phyloP scores from a whole-genome alignment of 1,284 basidiomycete species.

The Apiotrichum sp. region DNA sequence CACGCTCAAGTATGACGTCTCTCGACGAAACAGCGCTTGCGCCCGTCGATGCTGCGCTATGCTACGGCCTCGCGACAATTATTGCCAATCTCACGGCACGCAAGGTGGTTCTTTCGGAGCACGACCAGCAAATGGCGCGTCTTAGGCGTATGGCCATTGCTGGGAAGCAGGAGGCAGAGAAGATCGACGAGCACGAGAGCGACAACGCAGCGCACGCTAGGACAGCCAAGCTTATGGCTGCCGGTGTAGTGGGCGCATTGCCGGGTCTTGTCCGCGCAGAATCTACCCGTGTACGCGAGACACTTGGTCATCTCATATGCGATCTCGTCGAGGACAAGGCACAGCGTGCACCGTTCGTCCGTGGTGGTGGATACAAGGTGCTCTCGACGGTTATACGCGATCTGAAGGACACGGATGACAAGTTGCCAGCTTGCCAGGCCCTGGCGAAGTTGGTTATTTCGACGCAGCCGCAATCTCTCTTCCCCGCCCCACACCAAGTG shows the following conservation, averaged over 20 bases:
- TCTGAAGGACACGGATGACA: slow-evolving; percentile 26
- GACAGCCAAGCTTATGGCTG: slow-evolving; percentile 46
- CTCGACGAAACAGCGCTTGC: slow-evolving; percentile 17
- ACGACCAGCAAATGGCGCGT: slow-evolving; percentile 72
- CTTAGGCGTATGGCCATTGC: slow-evolving; percentile 58
- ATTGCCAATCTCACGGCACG: slow-evolving; percentile 67
- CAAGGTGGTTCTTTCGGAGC: slow-evolving; percentile 63
- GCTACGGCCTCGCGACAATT: slow-evolving; percentile 70
- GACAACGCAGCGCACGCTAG: slow-evolving; percentile 61
- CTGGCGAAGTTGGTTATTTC: slow-evolving; percentile 90
- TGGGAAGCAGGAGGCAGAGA: slow-evolving; percentile 50
- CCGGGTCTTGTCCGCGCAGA: slow-evolving; percentile 52
- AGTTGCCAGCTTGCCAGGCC: slow-evolving; percentile 74
- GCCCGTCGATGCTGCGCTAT: slow-evolving; percentile 48
- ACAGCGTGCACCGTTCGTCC: slow-evolving; percentile 70
- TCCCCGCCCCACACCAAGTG: slow-evolving; percentile 61
- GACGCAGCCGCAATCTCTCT: slow-evolving; percentile 78
- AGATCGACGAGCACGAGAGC: slow-evolving; percentile 45
- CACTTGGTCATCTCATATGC: slow-evolving; percentile 56
- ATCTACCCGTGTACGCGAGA: slow-evolving; percentile 48
- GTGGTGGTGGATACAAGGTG: slow-evolving; percentile 73
- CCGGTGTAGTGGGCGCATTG: slow-evolving; percentile 61
- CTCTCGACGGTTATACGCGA: slow-evolving; percentile 56
- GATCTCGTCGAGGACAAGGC: slow-evolving; percentile 68
- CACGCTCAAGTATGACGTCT: slow-evolving; percentile 28